Conservation (phyloP, 257 asterid species). For the Nicotiana knightiana region DNA sequence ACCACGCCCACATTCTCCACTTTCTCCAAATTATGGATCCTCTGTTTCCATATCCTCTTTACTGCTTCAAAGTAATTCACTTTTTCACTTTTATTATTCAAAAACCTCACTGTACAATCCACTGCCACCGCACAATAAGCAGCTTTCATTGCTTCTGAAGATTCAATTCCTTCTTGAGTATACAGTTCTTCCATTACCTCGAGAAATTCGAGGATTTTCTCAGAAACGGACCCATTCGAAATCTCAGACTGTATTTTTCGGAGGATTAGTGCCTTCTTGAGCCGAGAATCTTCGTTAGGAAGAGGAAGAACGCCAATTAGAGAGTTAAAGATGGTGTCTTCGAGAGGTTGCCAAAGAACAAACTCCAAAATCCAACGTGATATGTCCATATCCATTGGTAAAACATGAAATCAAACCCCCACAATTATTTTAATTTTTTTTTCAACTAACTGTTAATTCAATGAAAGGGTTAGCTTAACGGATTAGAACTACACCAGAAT, state of each 20-base stretch:
- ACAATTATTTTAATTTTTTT: too few relatives aligned
- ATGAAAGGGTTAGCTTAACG: too few relatives aligned
- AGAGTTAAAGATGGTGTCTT: neutral
- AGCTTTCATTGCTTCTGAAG: neutral
- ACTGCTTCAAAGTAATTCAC: neutral
- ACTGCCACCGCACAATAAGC: conserved; percentile 14
- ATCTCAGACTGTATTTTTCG: neutral
- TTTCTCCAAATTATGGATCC: neutral
- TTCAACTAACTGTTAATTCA: too few relatives aligned
- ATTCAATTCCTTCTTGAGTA: neutral
- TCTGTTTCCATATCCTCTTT: conserved; percentile 1
- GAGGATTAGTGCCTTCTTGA: neutral
- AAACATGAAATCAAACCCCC: neutral
- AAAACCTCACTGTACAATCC: conserved; percentile 7
- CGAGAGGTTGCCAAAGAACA: neutral
- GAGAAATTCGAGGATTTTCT: neutral
- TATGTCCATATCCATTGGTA: neutral
- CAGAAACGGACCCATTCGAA: neutral
- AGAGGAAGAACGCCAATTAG: conserved; percentile 1
- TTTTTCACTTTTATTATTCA: neutral
- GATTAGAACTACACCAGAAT: too few relatives aligned
- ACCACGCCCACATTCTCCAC: neutral
- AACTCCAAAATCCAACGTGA: conserved; percentile 10
- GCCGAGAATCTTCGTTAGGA: neutral
- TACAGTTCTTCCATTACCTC: neutral